Evolutionary conservation across 2,329 filamentous ascomycete genomes (phyloP).

Genomic region (Curvularia eragrostidis): DNA sequence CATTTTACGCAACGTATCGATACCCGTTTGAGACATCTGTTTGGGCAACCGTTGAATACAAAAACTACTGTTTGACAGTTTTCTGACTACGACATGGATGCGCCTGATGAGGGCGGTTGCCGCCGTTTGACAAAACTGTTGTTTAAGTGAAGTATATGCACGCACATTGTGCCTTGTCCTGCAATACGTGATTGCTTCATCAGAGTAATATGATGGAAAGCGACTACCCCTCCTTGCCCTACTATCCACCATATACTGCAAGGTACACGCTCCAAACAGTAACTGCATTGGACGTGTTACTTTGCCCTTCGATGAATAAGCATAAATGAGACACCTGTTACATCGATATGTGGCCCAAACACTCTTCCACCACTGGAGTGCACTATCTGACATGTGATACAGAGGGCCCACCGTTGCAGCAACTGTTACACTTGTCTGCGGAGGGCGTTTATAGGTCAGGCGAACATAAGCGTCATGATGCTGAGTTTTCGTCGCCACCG

Average conservation of each 20-base stretch:
- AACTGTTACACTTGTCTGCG: conserved; percentile 9
- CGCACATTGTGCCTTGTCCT: conserved; percentile 7
- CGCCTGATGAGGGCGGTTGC: conserved; percentile 10
- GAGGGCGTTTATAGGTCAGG: background rate
- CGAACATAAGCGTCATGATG: background rate
- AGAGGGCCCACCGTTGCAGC: conserved; percentile 3
- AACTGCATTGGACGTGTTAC: background rate
- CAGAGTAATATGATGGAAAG: conserved; percentile 1
- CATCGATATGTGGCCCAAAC: background rate
- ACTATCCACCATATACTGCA: background rate
- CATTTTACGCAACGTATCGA: conserved; percentile 37
- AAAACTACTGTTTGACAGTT: conserved; percentile 15
- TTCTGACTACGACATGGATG: conserved; percentile 11
- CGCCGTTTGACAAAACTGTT: background rate
- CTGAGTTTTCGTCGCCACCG: background rate
- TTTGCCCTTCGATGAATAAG: background rate
- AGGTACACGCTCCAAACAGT: background rate
- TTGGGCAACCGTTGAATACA: conserved; percentile 14
- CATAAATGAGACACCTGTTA: background rate
- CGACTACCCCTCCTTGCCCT: conserved; percentile 1
- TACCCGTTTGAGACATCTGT: conserved; percentile 41
- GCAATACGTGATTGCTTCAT: background rate
- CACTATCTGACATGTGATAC: conserved; percentile 17
- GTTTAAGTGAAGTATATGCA: conserved; percentile 5
- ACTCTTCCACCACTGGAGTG: background rate